These are phyloP conservation scores for Colletotrichum acutatum DNA, from an alignment of 2,329 filamentous ascomycete species.

Conservation along the genomic window DNA sequence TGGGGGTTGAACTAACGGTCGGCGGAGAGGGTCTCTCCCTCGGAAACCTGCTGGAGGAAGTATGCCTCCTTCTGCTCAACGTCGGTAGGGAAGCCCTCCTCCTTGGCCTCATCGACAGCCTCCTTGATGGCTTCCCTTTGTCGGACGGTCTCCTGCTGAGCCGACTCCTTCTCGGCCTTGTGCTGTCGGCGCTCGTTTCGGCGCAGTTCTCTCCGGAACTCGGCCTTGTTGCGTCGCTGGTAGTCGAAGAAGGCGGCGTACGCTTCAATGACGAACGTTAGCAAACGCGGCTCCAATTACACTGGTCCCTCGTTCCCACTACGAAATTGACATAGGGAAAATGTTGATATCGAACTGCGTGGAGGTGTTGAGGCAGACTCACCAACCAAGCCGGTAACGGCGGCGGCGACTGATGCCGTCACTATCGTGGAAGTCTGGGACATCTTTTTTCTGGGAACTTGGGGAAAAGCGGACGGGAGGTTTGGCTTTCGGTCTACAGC, in stretches of 20 bases:
- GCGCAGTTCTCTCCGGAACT: slow-evolving; percentile 76
- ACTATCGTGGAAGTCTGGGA: slow-evolving; percentile 63
- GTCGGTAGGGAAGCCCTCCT: slow-evolving; percentile 90
- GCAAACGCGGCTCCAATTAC: slow-evolving; percentile 7
- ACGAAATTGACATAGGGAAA: slow-evolving; percentile 16
- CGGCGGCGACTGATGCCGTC: slow-evolving; percentile 70
- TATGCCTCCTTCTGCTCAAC: slow-evolving; percentile 94
- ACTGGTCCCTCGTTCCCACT: neutral
- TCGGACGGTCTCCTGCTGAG: slow-evolving; percentile 70
- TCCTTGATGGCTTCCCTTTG: slow-evolving; percentile 80
- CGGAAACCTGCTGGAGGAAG: slow-evolving; percentile 95
- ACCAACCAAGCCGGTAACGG: slow-evolving; percentile 71
- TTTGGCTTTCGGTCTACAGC: slow-evolving; percentile 4
- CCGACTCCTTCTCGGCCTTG: slow-evolving; percentile 78
- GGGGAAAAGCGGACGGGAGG: slow-evolving; percentile 37
- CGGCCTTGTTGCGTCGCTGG: slow-evolving; percentile 70
- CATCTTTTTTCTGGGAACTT: slow-evolving; percentile 20
- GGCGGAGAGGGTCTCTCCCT: slow-evolving; percentile 84
- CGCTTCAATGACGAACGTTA: slow-evolving; percentile 52
- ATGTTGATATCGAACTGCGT: neutral
- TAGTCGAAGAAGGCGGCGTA: slow-evolving; percentile 78
- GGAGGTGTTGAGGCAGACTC: slow-evolving; percentile 43
- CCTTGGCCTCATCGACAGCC: slow-evolving; percentile 83
- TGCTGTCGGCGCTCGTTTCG: slow-evolving; percentile 80
- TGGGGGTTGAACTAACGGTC: slow-evolving; percentile 73